These are phyloP conservation scores for Lasiosphaeria miniovina DNA, from an alignment of 495 filamentous ascomycete genomes.

Conservation along the genomic window DNA sequence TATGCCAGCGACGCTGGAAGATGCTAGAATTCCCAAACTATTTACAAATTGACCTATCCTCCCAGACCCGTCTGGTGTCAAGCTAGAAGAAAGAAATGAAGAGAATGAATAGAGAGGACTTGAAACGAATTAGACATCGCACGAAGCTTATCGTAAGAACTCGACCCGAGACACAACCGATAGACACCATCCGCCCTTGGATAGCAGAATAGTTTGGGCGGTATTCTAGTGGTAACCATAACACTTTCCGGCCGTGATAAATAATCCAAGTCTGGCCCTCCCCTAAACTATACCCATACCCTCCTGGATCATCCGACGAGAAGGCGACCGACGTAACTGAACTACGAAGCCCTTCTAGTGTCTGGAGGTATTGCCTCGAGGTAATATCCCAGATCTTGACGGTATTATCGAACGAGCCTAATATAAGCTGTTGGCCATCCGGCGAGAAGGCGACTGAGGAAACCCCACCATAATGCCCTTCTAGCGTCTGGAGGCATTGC, in stretches of 20 bases:
- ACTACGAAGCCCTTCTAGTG: conserved; percentile 1
- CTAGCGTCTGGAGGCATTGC: conserved; percentile 72
- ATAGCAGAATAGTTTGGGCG: conserved; percentile 16
- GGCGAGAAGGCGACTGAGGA: conserved; percentile 14
- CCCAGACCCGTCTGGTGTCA: conserved; percentile 18
- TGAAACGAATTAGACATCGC: background rate
- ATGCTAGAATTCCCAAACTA: conserved; percentile 19
- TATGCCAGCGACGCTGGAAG: too few species aligned
- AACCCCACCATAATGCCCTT: conserved; percentile 57
- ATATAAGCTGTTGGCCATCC: conserved; percentile 64
- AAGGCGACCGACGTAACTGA: conserved; percentile 2
- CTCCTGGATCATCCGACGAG: conserved; percentile 5
- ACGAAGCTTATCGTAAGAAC: conserved; percentile 13
- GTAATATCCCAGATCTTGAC: conserved; percentile 17
- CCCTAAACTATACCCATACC: conserved; percentile 12
- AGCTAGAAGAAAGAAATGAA: conserved; percentile 19
- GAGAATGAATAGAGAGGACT: conserved; percentile 7
- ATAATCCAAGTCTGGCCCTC: conserved; percentile 21
- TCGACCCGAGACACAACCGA: conserved; percentile 15
- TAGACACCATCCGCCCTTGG: conserved; percentile 12
- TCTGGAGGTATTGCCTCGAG: conserved; percentile 1
- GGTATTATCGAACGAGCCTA: conserved; percentile 80
- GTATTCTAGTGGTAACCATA: conserved; percentile 28
- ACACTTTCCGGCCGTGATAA: conserved; percentile 17
- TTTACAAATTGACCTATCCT: conserved; percentile 17